Evolutionary conservation across 495 filamentous ascomycete genomes (phyloP).

Genomic region (Trypethelium eluteriae): DNA sequence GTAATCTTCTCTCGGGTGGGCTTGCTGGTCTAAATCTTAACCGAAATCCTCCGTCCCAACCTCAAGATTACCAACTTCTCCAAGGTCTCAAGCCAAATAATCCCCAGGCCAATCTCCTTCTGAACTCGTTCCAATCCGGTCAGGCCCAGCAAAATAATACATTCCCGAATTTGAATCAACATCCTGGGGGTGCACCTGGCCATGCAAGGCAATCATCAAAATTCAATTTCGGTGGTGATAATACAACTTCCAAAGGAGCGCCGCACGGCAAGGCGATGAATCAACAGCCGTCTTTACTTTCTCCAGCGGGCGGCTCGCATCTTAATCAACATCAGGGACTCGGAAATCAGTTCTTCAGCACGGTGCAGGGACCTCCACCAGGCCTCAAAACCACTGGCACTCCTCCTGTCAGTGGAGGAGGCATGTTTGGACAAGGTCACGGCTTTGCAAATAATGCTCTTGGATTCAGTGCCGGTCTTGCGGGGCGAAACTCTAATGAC

Average conservation of each 20-base stretch:
- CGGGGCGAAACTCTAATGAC: slow-evolving; percentile 62
- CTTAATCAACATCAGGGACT: slow-evolving; percentile 50
- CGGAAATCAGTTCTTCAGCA: slow-evolving; percentile 55
- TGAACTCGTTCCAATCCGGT: slow-evolving; percentile 48
- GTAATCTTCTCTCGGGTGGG: slow-evolving; percentile 27
- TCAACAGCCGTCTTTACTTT: slow-evolving; percentile 87
- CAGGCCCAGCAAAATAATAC: slow-evolving; percentile 43
- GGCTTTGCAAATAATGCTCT: slow-evolving; percentile 58
- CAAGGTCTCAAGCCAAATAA: slow-evolving; percentile 46
- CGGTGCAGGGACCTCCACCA: slow-evolving; percentile 85
- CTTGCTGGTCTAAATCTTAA: slow-evolving; percentile 42
- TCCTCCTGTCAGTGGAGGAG: slow-evolving; percentile 69
- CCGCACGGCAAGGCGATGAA: slow-evolving; percentile 78
- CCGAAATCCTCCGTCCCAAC: slow-evolving; percentile 60
- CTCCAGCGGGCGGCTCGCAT: slow-evolving; percentile 34
- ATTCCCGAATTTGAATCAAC: slow-evolving; percentile 52
- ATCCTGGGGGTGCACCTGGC: slow-evolving; percentile 53
- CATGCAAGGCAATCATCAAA: slow-evolving; percentile 80
- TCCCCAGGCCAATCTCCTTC: slow-evolving; percentile 46
- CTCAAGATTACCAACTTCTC: slow-evolving; percentile 62
- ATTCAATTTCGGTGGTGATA: slow-evolving; percentile 81
- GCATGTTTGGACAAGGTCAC: slow-evolving; percentile 69
- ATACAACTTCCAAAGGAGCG: slow-evolving; percentile 67
- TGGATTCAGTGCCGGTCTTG: slow-evolving; percentile 12
- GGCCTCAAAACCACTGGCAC: slow-evolving; percentile 91